phyloP scores from a whole-genome alignment of 176 grass and related monocot species.

The Aegilops sharonensis region DNA sequence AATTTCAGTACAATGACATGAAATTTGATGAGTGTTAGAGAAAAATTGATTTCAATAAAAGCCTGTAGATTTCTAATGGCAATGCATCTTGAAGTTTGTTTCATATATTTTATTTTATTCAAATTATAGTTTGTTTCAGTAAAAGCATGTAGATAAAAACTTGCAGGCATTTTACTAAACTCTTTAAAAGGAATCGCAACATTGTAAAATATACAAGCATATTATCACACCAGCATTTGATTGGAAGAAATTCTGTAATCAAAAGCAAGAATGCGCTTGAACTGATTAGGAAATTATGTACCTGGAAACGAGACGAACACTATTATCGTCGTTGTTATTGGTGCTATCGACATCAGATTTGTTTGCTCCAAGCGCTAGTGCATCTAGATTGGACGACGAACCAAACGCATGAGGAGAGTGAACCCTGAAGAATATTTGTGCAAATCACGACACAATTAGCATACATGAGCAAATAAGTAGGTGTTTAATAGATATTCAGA shows the following conservation, averaged over 20 bases:
- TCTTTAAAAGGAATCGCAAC: neutral
- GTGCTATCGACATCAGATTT: conserved; percentile 24
- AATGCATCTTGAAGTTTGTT: neutral
- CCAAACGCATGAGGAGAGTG: conserved; percentile 64
- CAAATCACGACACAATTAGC: neutral
- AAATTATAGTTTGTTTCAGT: neutral
- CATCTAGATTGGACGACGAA: conserved; percentile 67
- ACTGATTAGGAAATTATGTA: conserved; percentile 11
- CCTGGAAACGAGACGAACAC: conserved; percentile 55
- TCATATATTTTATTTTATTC: neutral
- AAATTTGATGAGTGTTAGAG: neutral
- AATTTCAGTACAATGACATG: no score
- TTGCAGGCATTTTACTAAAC: neutral
- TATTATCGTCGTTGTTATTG: conserved; percentile 30
- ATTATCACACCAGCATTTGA: neutral
- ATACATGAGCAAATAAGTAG: neutral
- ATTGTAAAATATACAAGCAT: neutral
- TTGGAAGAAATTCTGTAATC: neutral
- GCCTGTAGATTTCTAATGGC: neutral
- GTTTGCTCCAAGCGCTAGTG: conserved; percentile 42
- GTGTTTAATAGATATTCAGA: neutral
- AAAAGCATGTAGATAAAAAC: no score
- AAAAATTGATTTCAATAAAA: neutral
- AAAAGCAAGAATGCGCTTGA: neutral
- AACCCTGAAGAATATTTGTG: conserved; percentile 30